Evolutionary conservation across 2,329 filamentous ascomycete genomes (phyloP), one percentile per base, ranked within the genome.

Genomic region (Ilyonectria destructans): DNA sequence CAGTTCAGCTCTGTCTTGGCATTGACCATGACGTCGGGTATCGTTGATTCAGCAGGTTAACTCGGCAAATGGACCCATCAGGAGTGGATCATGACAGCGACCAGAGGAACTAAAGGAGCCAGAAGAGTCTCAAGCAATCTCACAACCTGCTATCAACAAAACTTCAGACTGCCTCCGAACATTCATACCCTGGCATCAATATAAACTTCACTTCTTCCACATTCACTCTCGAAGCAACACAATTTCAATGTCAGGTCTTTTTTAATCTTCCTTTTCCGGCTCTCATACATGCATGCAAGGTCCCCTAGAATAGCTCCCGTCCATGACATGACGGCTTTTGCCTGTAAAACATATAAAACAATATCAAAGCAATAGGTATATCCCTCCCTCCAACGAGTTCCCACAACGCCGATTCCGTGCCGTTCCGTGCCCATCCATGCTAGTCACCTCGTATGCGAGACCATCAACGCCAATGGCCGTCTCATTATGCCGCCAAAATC

Each of bases 291-390:
- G 58, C 52, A 56, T 40, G 51, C 26, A 13, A 49, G 9, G 29
- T 61, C 46, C n/a, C 45, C 58, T 33, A 57, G 23, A 57, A 43
- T 57, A 43, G 19, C 55, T 43, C 21, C 58, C 45, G 49, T 45
- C 43, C 57, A 15, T 60, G 33, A 48, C 33, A 56, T 58, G 49
- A 40, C 48, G 51, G n/a, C 58, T n/a, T 46, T 46, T 31, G 29
- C n/a, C 26, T 21, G 17, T 54, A 56, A 58, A 45, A 63, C 54
- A 60, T 45, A 29, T 52, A 62, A 57, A 55, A 62, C 17, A 66
- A 49, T 58, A 35, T 64, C 29, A 69, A 73, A 70, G 65, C 65
- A 75, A 72, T 69, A 76, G 74, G 74, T 76, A 76, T 76, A 77
- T 76, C 69, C 63, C 65, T 62, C 26, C 55, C n/a, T 70, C 67